These are phyloP conservation scores for Henckelia pumila DNA, from an alignment of 257 asterid genomes.

Conservation along the genomic window DNA sequence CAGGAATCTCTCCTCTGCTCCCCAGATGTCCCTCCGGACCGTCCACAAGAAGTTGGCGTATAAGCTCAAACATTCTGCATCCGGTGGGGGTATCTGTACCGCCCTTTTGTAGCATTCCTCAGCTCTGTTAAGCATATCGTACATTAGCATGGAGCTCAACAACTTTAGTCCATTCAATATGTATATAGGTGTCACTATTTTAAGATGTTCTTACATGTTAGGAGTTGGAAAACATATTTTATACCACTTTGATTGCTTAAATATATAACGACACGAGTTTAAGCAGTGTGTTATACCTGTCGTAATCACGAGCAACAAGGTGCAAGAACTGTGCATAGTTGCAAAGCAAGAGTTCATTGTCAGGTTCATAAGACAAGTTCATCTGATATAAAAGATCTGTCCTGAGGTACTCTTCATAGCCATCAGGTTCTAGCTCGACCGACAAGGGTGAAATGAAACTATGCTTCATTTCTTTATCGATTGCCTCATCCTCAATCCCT, in stretches of 20 bases:
- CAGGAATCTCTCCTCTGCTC: slow-evolving; percentile 69
- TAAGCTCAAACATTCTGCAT: slow-evolving; percentile 55
- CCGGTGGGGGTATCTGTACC: slow-evolving; percentile 50
- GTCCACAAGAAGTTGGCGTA: slow-evolving; percentile 81
- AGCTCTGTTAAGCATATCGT: slow-evolving; percentile 51
- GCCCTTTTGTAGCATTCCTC: slow-evolving; percentile 86
- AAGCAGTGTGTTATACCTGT: slow-evolving; percentile 47
- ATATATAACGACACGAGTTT: not conserved
- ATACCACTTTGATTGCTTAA: not conserved
- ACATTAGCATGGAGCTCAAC: not conserved
- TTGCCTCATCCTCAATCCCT: slow-evolving; percentile 22
- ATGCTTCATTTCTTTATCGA: slow-evolving; percentile 36
- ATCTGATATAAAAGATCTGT: slow-evolving; percentile 66
- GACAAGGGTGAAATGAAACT: slow-evolving; percentile 60
- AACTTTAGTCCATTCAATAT: not conserved
- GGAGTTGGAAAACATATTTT: not conserved
- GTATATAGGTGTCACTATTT: too few species aligned
- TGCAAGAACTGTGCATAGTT: slow-evolving; percentile 77
- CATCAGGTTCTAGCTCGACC: slow-evolving; percentile 59
- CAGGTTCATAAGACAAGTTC: slow-evolving; percentile 59
- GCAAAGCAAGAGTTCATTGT: slow-evolving; percentile 66
- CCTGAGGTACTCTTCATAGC: slow-evolving; percentile 44
- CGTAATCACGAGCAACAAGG: slow-evolving; percentile 52
- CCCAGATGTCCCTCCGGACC: slow-evolving; percentile 56
- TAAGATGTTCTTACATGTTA: not conserved